Conservation (phyloP, 176 grass and related monocot species). For the Dendrocalamus sinicus region DNA sequence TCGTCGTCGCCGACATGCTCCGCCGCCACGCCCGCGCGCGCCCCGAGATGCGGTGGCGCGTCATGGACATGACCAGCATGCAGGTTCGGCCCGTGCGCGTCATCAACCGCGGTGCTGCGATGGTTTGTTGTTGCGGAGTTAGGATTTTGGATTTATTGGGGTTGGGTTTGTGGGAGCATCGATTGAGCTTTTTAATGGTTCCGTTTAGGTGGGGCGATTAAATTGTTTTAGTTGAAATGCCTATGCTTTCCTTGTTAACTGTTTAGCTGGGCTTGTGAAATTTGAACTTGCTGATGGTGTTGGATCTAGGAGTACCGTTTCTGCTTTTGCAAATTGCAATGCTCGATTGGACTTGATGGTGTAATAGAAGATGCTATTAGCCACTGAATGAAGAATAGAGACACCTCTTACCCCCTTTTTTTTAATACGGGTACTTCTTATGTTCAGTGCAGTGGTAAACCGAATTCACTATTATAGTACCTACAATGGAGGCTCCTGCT, state of each 20-base stretch:
- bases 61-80: slow-evolving; percentile 95
- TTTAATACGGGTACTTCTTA: background rate
- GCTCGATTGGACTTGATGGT: slow-evolving; percentile 6
- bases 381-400: background rate
- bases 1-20: slow-evolving; percentile 89
- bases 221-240: background rate
- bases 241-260: background rate
- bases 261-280: background rate
- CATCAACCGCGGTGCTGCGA: background rate
- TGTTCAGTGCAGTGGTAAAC: background rate
- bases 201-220: background rate
- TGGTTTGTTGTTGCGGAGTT: background rate
- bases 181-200: background rate
- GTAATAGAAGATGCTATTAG: background rate
- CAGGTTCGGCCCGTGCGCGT: slow-evolving; percentile 50
- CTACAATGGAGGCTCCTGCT: background rate
- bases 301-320: background rate
- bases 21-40: slow-evolving; percentile 68
- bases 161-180: background rate
- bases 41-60: slow-evolving; percentile 93
- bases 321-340: slow-evolving; percentile 1
- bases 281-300: slow-evolving; percentile 26
- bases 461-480: background rate
- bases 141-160: background rate
- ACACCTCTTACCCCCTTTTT: background rate